phyloP scores from a whole-genome alignment of 305 asterid species.

The Ilex paraguariensis region DNA sequence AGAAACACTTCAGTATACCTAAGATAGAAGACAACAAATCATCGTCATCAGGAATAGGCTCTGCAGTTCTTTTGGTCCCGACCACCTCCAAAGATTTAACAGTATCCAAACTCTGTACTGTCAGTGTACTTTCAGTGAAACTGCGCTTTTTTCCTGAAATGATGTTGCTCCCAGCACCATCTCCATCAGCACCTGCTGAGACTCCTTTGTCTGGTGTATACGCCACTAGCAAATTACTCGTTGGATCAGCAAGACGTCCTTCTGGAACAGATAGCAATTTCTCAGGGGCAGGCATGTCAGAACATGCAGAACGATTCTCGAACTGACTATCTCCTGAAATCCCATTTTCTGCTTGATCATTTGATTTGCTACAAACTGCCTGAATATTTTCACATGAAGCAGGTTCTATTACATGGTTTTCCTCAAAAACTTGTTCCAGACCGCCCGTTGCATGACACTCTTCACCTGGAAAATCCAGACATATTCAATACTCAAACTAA shows the following conservation, averaged over 20 bases:
- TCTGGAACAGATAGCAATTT: constrained; percentile 59
- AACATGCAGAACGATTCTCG: constrained; percentile 33
- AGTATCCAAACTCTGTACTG: constrained; percentile 78
- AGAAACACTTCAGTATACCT: constrained; percentile 39
- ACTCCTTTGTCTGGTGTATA: constrained; percentile 39
- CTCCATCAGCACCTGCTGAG: constrained; percentile 42
- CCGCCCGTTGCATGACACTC: constrained; percentile 23
- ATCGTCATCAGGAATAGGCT: constrained; percentile 72
- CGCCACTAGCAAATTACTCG: constrained; percentile 43
- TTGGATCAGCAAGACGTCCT: constrained; percentile 40
- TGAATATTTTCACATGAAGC: constrained; percentile 29
- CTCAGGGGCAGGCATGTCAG: constrained; percentile 68
- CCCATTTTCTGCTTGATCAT: constrained; percentile 29
- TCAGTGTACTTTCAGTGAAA: constrained; percentile 76
- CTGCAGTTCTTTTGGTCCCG: constrained; percentile 44
- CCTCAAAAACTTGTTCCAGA: constrained; percentile 32
- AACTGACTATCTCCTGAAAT: constrained; percentile 23
- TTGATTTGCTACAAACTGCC: constrained; percentile 27
- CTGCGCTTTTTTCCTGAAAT: constrained; percentile 73
- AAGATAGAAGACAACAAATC: constrained; percentile 88
- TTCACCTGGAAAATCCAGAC: constrained; percentile 38
- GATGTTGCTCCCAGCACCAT: constrained; percentile 64
- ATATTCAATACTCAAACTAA: constrained; percentile 15
- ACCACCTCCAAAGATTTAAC: constrained; percentile 65
- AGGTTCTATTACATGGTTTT: constrained; percentile 30